A percentile compares a stretch with the other conserved stretches of the same genome.
Evolutionary conservation across 805 yeast species (phyloP).

Genomic region (Metschnikowia orientalis): DNA sequence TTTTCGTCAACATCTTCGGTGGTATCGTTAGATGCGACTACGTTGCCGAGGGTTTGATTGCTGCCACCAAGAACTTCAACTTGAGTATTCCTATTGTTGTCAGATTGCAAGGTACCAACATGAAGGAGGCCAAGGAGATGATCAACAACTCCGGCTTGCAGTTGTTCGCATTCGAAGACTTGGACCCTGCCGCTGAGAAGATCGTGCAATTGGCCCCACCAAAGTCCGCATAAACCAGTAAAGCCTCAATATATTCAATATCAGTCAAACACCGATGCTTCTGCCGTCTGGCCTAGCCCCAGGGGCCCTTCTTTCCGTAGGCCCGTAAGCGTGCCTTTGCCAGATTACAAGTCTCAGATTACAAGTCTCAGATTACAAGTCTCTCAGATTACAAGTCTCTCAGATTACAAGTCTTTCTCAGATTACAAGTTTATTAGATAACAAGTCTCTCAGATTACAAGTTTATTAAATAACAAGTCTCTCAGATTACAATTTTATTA

Average conservation of each 20-base stretch:
- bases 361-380: too few relatives aligned
- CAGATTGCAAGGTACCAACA: constrained; percentile 97
- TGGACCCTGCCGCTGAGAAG: constrained; percentile 96
- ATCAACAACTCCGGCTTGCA: constrained; percentile 86
- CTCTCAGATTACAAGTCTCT: too few relatives aligned
- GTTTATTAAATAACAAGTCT: too few relatives aligned
- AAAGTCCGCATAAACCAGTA: constrained; percentile 10
- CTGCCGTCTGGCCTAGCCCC: too few relatives aligned
- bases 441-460: too few relatives aligned
- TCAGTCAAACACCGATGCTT: too few relatives aligned
- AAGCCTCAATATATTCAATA: constrained; percentile 1
- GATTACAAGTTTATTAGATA: too few relatives aligned
- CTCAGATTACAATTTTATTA: too few relatives aligned
- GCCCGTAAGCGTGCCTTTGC: too few relatives aligned
- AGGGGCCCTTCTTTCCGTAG: too few relatives aligned
- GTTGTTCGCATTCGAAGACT: constrained; percentile 85
- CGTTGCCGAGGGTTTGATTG: constrained; percentile 96
- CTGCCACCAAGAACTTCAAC: constrained; percentile 88
- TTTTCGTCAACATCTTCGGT: constrained; percentile 97
- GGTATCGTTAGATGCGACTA: constrained; percentile 99
- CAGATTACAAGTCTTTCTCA: too few relatives aligned
- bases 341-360: too few relatives aligned
- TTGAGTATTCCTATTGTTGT: constrained; percentile 93
- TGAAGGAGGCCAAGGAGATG: constrained; percentile 81
- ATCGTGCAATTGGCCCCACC: constrained; percentile 70